Conservation (phyloP, 495 filamentous ascomycete species). For the Letharia lupina region DNA sequence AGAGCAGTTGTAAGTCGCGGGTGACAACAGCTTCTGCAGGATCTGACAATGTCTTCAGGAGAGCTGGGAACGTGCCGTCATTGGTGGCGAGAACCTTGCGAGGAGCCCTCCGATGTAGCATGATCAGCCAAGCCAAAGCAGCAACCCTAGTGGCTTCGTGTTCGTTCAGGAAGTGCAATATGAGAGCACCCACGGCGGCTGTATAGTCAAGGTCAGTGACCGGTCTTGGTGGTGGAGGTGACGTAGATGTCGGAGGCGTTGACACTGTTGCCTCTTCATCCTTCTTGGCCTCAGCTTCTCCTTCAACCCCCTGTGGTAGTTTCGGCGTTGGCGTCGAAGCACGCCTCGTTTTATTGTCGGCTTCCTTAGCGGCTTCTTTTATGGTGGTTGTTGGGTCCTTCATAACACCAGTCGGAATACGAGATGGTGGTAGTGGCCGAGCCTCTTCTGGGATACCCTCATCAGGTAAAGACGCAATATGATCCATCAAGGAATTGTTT, state of each 20-base stretch:
- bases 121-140: conserved; percentile 90
- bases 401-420: conserved; percentile 31
- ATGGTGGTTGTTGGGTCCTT: conserved; percentile 41
- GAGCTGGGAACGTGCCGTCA: conserved; percentile 90
- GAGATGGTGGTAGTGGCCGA: conserved; percentile 31
- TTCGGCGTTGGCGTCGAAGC: conserved; percentile 43
- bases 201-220: conserved; percentile 83
- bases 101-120: conserved; percentile 92
- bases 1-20: conserved; percentile 86
- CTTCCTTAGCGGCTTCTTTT: conserved; percentile 34
- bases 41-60: conserved; percentile 94
- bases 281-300: conserved; percentile 27
- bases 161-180: conserved; percentile 88
- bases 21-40: conserved; percentile 94
- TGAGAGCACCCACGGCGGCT: conserved; percentile 92
- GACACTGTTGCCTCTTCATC: conserved; percentile 35
- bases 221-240: conserved; percentile 39
- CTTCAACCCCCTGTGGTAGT: conserved; percentile 35
- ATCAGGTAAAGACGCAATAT: conserved; percentile 83
- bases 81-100: conserved; percentile 91
- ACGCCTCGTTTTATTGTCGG: conserved; percentile 36
- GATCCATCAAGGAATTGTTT: conserved; percentile 81
- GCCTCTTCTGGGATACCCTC: conserved; percentile 45
- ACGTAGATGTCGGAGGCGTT: conserved; percentile 40
- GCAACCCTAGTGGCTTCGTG: conserved; percentile 93